phyloP scores from a whole-genome alignment of 768 basidiomycete species.

The Boletus reticuloceps region DNA sequence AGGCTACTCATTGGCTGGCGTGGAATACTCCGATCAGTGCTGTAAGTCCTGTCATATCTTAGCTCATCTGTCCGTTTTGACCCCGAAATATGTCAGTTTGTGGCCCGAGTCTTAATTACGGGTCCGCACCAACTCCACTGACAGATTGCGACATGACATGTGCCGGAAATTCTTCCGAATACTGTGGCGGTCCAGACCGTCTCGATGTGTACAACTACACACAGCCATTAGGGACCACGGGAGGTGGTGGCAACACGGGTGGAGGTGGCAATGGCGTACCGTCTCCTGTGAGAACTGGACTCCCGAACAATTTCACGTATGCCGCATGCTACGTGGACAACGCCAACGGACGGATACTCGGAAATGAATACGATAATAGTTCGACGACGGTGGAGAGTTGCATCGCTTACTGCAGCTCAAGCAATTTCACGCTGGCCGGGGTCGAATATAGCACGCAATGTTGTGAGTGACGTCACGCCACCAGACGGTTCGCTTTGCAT shows the following conservation, averaged over 20 bases:
- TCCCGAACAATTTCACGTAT: conserved; percentile 59
- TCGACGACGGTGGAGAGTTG: conserved; percentile 62
- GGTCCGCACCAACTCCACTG: conserved; percentile 37
- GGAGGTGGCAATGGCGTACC: neutral
- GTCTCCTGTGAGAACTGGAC: conserved; percentile 15
- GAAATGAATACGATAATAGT: conserved; percentile 37
- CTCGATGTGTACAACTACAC: conserved; percentile 21
- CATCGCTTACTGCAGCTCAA: conserved; percentile 51
- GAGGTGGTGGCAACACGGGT: neutral
- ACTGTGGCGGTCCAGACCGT: conserved; percentile 71
- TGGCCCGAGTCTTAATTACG: conserved; percentile 14
- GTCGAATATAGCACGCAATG: conserved; percentile 58
- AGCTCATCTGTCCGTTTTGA: conserved; percentile 35
- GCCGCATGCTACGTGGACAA: conserved; percentile 73
- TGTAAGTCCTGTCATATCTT: conserved; percentile 34
- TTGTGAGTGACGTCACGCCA: conserved; percentile 35
- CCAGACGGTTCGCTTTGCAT: conserved; percentile 30
- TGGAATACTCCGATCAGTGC: conserved; percentile 48
- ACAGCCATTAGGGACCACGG: neutral
- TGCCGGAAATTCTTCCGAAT: conserved; percentile 40
- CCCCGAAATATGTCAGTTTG: conserved; percentile 40
- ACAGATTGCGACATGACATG: conserved; percentile 48
- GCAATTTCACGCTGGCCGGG: conserved; percentile 66
- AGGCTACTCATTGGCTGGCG: conserved; percentile 40
- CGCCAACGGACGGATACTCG: conserved; percentile 58